Percentiles rank a stretch among this genome's conserved stretches.
These are phyloP conservation scores for Lactarius akahatsu DNA, from an alignment of 768 basidiomycete genomes.

Conservation along the genomic window DNA sequence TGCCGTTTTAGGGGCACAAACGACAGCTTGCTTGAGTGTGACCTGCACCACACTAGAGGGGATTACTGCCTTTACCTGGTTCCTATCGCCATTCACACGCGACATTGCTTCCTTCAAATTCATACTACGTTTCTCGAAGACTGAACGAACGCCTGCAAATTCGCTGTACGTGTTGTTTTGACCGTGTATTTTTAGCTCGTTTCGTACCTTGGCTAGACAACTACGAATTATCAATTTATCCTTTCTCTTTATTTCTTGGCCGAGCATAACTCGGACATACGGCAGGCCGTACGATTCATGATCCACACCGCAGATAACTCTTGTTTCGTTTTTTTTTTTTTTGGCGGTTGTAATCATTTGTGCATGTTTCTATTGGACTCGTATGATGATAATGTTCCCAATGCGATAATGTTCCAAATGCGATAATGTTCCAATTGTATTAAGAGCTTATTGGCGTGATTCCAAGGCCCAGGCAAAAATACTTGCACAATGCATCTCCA, in stretches of 20 bases:
- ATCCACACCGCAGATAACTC: not conserved
- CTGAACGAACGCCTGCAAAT: slow-evolving; percentile 13
- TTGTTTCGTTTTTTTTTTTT: not conserved
- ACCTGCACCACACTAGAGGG: not conserved
- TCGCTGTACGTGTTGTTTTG: slow-evolving; percentile 16
- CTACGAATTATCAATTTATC: slow-evolving; percentile 13
- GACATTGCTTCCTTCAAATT: slow-evolving; percentile 5
- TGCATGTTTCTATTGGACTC: not conserved
- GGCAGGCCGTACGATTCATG: not conserved
- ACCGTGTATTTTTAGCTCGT: slow-evolving; percentile 22
- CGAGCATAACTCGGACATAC: not conserved
- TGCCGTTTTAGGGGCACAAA: slow-evolving; percentile 6
- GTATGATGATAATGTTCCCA: not conserved
- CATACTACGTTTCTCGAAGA: slow-evolving; percentile 4
- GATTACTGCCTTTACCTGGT: not conserved
- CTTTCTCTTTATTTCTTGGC: not conserved
- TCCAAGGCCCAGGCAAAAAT: slow-evolving; percentile 1
- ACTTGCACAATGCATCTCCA: not conserved
- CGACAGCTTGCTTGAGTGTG: not conserved
- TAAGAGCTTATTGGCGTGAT: not conserved
- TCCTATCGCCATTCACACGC: not conserved
- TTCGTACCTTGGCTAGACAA: slow-evolving; percentile 15
- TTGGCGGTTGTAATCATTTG: not conserved
- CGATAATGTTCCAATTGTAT: too few relatives aligned
- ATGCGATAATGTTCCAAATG: not conserved